Evolutionary conservation across 345 rosid genomes (phyloP).

Genomic region (Salix udensis): DNA sequence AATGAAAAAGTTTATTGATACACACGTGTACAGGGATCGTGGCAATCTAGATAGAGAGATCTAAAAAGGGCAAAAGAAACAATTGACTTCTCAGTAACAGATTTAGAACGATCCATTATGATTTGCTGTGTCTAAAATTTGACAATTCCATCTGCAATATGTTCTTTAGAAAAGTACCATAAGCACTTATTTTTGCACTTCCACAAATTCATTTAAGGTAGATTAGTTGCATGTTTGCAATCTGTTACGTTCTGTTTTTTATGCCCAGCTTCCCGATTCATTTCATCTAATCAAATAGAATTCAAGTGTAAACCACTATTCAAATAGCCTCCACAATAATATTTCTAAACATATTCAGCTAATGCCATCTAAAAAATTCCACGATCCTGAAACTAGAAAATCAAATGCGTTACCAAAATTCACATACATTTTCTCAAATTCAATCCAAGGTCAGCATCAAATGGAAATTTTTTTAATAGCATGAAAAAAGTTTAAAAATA

Average conservation of each 20-base stretch:
- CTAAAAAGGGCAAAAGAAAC: background rate
- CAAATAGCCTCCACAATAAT: background rate
- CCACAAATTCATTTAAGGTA: background rate
- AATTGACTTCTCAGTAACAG: no score
- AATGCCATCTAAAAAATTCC: background rate
- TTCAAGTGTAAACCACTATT: background rate
- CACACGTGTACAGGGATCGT: background rate
- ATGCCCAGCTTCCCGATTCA: background rate
- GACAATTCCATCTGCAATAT: background rate
- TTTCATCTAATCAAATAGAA: background rate
- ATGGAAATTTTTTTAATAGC: background rate
- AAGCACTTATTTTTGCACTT: background rate
- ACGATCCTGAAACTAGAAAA: background rate
- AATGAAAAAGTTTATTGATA: background rate
- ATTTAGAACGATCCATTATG: background rate
- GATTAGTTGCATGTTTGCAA: background rate
- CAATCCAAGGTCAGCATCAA: background rate
- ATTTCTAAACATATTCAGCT: background rate
- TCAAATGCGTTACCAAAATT: background rate
- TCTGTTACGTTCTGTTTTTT: background rate
- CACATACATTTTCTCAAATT: background rate
- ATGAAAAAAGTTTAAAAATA: background rate
- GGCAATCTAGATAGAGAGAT: background rate
- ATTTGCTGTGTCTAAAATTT: background rate
- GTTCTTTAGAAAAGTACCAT: background rate